Evolutionary conservation across 495 filamentous ascomycete genomes (phyloP).

Genomic region (Aspergillus homomorphus): DNA sequence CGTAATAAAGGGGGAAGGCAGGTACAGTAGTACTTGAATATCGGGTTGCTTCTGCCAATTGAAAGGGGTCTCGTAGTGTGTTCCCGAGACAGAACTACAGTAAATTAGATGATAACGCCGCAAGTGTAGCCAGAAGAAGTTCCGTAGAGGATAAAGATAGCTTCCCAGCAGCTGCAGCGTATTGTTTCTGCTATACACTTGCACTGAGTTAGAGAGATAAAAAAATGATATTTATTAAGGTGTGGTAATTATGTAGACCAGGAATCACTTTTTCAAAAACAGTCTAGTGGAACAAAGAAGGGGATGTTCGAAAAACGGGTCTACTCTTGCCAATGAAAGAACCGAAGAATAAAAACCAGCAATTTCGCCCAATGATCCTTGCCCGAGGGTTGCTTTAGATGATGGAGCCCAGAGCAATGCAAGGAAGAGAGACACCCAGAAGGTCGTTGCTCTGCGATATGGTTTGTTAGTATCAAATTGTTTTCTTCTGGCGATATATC

Average conservation of each 20-base stretch:
- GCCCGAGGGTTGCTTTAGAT: slow-evolving; percentile 23
- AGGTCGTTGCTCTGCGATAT: slow-evolving; percentile 30
- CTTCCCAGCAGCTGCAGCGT: no score
- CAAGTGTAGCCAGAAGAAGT: no score
- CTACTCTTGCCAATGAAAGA: neutral
- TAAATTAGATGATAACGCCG: no score
- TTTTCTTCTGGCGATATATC: no score
- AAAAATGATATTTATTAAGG: neutral
- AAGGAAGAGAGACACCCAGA: slow-evolving; percentile 48
- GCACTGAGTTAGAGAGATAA: neutral
- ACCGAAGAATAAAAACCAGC: neutral
- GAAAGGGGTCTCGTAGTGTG: no score
- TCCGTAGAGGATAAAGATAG: no score
- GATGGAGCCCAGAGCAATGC: slow-evolving; percentile 46
- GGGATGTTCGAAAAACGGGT: neutral
- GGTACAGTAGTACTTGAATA: no score
- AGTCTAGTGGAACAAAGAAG: neutral
- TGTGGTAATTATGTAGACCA: neutral
- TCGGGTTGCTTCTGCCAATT: no score
- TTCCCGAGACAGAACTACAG: no score
- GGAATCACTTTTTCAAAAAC: neutral
- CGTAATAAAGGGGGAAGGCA: no score
- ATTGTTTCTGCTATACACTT: neutral
- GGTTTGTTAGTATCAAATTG: slow-evolving; percentile 4
- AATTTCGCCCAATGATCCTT: neutral